These are phyloP conservation scores for Solanum bulbocastanum DNA, from an alignment of 257 asterid species.

Conservation along the genomic window DNA sequence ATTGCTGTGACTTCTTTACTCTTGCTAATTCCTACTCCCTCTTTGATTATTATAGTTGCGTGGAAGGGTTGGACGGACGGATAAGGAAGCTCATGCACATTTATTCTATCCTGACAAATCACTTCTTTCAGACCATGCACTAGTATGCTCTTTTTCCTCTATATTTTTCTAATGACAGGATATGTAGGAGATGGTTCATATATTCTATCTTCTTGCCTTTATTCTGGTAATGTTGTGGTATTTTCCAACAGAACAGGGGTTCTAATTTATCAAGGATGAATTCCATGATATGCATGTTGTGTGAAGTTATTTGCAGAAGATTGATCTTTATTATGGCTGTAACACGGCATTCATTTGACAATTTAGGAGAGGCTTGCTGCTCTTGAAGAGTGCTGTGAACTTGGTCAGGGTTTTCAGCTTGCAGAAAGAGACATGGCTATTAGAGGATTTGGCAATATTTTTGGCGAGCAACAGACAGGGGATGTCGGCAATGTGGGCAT, in stretches of 20 bases:
- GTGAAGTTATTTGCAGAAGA: not conserved
- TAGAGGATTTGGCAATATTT: conserved; percentile 95
- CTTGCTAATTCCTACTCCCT: not conserved
- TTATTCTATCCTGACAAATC: conserved; percentile 89
- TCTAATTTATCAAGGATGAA: not conserved
- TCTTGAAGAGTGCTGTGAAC: conserved; percentile 88
- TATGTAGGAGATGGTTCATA: not conserved
- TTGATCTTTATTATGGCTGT: not conserved
- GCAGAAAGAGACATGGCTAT: conserved; percentile 99
- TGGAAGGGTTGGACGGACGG: conserved; percentile 98
- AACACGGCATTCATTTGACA: conserved; percentile 13
- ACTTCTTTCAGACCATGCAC: conserved; percentile 80
- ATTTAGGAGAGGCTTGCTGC: conserved; percentile 88
- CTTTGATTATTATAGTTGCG: conserved; percentile 56
- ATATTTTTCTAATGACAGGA: conserved; percentile 4
- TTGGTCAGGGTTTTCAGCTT: conserved; percentile 96
- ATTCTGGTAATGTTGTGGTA: not conserved
- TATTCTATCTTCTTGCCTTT: not conserved
- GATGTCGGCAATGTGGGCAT: conserved; percentile 99
- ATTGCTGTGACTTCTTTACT: not conserved
- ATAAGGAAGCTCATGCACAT: conserved; percentile 94
- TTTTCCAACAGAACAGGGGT: not conserved
- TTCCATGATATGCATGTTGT: not conserved
- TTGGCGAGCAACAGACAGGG: conserved; percentile 98
- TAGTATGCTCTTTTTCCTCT: conserved; percentile 43